Conservation (phyloP, 73 alveolate species). For the Tetrahymena elliotti region DNA sequence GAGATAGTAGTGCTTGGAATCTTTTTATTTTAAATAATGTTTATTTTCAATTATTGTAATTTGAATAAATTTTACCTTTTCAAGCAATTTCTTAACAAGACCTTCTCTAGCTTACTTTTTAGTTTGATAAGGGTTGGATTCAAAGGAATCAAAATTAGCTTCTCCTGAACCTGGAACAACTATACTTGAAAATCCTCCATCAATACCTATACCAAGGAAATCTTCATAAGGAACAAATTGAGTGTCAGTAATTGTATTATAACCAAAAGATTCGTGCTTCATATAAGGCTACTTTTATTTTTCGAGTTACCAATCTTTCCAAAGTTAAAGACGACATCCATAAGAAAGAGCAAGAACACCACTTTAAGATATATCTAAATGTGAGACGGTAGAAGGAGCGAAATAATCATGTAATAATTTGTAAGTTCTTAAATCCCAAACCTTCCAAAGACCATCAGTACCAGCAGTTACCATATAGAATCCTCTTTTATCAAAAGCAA, state of each 20-base stretch:
- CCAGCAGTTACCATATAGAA: slow-evolving; percentile 86
- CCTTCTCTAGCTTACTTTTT: slow-evolving; percentile 79
- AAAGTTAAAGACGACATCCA: slow-evolving; percentile 65
- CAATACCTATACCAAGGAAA: slow-evolving; percentile 77
- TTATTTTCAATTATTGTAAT: background rate
- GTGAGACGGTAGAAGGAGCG: slow-evolving; percentile 59
- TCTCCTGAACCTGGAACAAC: slow-evolving; percentile 90
- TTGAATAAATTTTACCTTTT: background rate
- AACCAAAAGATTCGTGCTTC: slow-evolving; percentile 59
- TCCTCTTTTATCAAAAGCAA: slow-evolving; percentile 69
- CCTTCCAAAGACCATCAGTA: slow-evolving; percentile 82
- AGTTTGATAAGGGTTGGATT: slow-evolving; percentile 76
- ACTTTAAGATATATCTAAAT: slow-evolving; percentile 64
- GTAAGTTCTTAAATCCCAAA: slow-evolving; percentile 89
- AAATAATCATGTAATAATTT: slow-evolving; percentile 61
- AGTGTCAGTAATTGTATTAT: slow-evolving; percentile 47
- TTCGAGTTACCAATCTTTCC: slow-evolving; percentile 75
- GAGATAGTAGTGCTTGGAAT: slow-evolving; percentile 83
- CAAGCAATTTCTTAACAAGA: slow-evolving; percentile 69
- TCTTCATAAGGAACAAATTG: slow-evolving; percentile 85
- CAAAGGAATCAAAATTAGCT: slow-evolving; percentile 86
- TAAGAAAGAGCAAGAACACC: slow-evolving; percentile 73
- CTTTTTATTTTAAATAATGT: slow-evolving; percentile 34
- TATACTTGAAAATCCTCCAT: slow-evolving; percentile 68
- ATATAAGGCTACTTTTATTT: slow-evolving; percentile 87